A percentile compares a stretch with the other conserved stretches of the same genome.
Evolutionary conservation across 441 rosid genomes (phyloP).

Genomic region (Hura crepitans): DNA sequence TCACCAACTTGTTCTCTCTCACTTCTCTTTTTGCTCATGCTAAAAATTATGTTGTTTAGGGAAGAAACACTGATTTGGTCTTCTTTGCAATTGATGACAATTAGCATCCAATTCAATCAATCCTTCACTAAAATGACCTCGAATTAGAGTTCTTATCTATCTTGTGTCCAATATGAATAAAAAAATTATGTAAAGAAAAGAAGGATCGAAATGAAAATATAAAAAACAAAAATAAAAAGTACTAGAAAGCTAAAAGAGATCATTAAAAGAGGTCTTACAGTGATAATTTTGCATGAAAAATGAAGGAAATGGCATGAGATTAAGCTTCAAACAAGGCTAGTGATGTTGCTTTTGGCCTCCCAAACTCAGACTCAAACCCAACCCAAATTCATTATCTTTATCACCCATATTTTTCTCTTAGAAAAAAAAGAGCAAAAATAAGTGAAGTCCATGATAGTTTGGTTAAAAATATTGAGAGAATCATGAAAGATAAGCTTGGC

Average conservation of each 20-base stretch:
- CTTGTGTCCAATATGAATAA: neutral
- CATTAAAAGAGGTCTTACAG: conserved; percentile 32
- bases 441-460: too few relatives aligned
- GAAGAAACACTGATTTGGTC: conserved; percentile 72
- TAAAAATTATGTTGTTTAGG: conserved; percentile 75
- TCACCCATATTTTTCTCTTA: conserved; percentile 39
- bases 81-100: conserved; percentile 39
- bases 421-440: too few relatives aligned
- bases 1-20: conserved; percentile 59
- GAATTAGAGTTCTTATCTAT: conserved; percentile 47
- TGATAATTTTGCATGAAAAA: conserved; percentile 29
- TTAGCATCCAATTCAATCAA: conserved; percentile 60
- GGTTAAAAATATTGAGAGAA: too few relatives aligned
- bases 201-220: neutral
- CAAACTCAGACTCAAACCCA: conserved; percentile 57
- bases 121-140: conserved; percentile 49
- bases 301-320: conserved; percentile 40
- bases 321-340: conserved; percentile 41
- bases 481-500: too few relatives aligned
- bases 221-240: neutral
- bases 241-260: conserved; percentile 50
- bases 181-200: neutral
- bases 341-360: conserved; percentile 31
- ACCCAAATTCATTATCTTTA: conserved; percentile 51
- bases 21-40: conserved; percentile 61